A percentile compares a stretch with the other conserved stretches of the same genome.
phyloP scores from a whole-genome alignment of 768 basidiomycete genomes.

The Sporobolomyces phaffii region DNA sequence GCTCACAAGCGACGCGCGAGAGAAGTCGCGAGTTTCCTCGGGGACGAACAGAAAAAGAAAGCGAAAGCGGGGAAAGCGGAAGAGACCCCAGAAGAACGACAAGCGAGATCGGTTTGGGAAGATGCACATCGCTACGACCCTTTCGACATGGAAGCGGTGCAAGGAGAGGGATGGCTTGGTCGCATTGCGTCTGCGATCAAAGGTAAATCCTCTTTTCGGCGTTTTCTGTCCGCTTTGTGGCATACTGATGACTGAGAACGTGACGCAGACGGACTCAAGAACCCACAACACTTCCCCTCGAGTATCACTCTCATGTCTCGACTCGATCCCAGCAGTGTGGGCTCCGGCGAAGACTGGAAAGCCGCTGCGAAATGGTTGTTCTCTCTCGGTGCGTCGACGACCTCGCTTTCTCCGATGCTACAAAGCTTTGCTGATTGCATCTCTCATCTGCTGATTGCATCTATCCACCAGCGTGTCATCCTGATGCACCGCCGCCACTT shows the following conservation, averaged over 20 bases:
- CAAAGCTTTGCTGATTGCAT: too few species aligned
- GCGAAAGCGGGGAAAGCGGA: not conserved
- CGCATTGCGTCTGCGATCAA: not conserved
- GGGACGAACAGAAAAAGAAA: constrained; percentile 6
- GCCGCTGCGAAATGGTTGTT: not conserved
- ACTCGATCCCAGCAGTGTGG: not conserved
- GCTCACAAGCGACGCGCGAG: not conserved
- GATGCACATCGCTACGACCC: not conserved
- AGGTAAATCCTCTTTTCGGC: too few species aligned
- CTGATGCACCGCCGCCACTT: not conserved
- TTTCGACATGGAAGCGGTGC: not conserved
- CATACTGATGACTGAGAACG: too few species aligned
- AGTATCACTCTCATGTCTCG: not conserved
- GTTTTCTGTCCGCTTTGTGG: too few species aligned
- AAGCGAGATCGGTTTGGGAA: constrained; percentile 7
- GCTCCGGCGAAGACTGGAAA: not conserved
- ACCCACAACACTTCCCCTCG: not conserved
- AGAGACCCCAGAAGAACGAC: constrained; percentile 1
- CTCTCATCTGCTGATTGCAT: too few species aligned
- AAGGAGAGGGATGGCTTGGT: constrained; percentile 16
- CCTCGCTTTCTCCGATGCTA: too few species aligned
- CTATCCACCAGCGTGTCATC: constrained; percentile 16
- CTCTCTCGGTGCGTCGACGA: not conserved
- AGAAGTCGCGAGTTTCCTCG: constrained; percentile 3
- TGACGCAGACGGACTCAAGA: not conserved